Evolutionary conservation across 495 filamentous ascomycete genomes (phyloP).

Genomic region (Hypomontagnella monticulosa): DNA sequence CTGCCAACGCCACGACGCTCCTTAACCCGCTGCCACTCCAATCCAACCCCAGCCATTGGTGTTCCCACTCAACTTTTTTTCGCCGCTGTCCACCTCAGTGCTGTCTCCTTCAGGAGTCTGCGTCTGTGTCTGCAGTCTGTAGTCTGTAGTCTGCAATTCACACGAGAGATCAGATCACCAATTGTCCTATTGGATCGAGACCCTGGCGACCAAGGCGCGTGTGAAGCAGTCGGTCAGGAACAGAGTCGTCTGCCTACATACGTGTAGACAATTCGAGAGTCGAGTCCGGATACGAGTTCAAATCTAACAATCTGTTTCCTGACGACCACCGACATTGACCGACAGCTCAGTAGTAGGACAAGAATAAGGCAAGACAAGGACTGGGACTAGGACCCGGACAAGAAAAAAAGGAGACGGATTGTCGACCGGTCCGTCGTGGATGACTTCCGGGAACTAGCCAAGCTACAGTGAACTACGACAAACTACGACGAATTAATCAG

Average conservation of each 20-base stretch:
- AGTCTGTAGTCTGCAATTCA: not conserved
- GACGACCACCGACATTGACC: too few relatives aligned
- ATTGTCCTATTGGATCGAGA: constrained; percentile 20
- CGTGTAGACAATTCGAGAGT: not conserved
- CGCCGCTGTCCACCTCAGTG: not conserved
- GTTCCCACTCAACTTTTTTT: constrained; percentile 7
- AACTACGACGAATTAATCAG: constrained; percentile 1
- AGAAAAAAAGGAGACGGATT: constrained; percentile 8
- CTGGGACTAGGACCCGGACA: not conserved
- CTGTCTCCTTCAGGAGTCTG: constrained; percentile 27
- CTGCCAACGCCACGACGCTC: constrained; percentile 34
- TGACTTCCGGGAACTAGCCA: constrained; percentile 23
- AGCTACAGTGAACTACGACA: constrained; percentile 6
- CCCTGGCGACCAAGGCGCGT: constrained; percentile 26
- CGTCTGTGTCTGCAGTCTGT: too few relatives aligned
- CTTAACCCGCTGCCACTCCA: constrained; percentile 11
- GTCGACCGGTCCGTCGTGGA: constrained; percentile 22
- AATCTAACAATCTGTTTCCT: too few relatives aligned
- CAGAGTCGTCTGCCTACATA: not conserved
- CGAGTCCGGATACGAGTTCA: too few relatives aligned
- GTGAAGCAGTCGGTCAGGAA: constrained; percentile 18
- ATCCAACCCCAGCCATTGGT: constrained; percentile 27
- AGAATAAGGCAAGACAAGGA: not conserved
- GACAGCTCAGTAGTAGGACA: not conserved
- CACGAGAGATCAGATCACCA: constrained; percentile 11